Evolutionary conservation across 2,329 filamentous ascomycete genomes (phyloP).

Genomic region (Thielaviopsis musarum): DNA sequence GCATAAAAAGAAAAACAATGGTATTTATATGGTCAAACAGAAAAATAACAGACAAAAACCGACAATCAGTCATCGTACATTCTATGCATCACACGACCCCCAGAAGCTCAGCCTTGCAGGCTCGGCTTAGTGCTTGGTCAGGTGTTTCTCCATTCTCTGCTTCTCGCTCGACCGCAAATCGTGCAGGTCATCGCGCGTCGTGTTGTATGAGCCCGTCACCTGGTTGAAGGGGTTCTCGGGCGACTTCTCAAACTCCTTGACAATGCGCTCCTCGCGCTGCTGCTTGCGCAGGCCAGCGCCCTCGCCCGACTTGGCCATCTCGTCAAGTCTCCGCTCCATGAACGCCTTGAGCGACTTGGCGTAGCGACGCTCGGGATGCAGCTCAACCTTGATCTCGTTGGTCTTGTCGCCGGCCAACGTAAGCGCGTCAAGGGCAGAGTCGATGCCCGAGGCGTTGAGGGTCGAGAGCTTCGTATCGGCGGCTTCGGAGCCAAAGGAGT

Average conservation of each 20-base stretch:
- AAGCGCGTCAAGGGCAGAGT: conserved; percentile 82
- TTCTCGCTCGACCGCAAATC: conserved; percentile 49
- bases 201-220: conserved; percentile 58
- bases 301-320: conserved; percentile 70
- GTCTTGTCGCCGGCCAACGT: conserved; percentile 38
- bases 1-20: not conserved
- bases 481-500: conserved; percentile 47
- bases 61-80: not conserved
- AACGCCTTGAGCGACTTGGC: conserved; percentile 72
- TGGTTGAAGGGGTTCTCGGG: conserved; percentile 95
- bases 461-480: conserved; percentile 29
- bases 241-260: conserved; percentile 88
- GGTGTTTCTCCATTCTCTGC: conserved; percentile 55
- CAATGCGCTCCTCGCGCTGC: conserved; percentile 68
- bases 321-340: conserved; percentile 62
- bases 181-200: conserved; percentile 58
- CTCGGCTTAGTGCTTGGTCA: conserved; percentile 24
- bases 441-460: conserved; percentile 74
- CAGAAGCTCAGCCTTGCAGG: not conserved
- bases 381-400: conserved; percentile 52
- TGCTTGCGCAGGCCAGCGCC: conserved; percentile 57
- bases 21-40: not conserved
- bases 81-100: not conserved
- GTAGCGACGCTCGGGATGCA: conserved; percentile 74
- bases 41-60: not conserved